A percentile compares a stretch with the other conserved stretches of the same genome.
Evolutionary conservation across 352 stramenopile species (phyloP).

Genomic region (Phytophthora quininea): DNA sequence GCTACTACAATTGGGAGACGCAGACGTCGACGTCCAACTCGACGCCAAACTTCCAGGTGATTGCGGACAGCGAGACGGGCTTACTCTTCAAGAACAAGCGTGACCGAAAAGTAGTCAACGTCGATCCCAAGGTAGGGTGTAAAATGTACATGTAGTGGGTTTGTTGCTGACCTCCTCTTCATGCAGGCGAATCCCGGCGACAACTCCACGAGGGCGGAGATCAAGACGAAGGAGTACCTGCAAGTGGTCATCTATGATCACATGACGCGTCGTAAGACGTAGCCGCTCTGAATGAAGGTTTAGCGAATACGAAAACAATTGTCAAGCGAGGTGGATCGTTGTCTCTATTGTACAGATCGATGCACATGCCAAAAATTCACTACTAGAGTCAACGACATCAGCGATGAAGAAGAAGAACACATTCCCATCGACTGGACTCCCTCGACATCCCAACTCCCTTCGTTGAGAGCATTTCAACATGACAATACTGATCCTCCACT

Average conservation of each 20-base stretch:
- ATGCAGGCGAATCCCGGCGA: conserved; percentile 90
- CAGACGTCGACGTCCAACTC: conserved; percentile 94
- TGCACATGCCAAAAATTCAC: conserved; percentile 29
- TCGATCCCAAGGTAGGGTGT: conserved; percentile 86
- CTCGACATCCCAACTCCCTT: conserved; percentile 20
- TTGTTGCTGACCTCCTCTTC: no score
- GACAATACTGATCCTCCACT: conserved; percentile 13
- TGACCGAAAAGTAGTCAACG: conserved; percentile 96
- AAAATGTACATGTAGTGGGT: no score
- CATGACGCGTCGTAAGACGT: conserved; percentile 91
- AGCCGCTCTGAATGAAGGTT: conserved; percentile 14
- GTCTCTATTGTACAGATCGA: conserved; percentile 42
- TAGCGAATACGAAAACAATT: no score
- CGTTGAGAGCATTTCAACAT: conserved; percentile 31
- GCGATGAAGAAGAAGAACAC: no score
- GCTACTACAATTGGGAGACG: conserved; percentile 97
- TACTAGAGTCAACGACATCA: conserved; percentile 32
- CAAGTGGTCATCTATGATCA: conserved; percentile 96
- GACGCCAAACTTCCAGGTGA: conserved; percentile 94
- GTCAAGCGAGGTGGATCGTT: conserved; percentile 27
- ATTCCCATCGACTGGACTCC: no score
- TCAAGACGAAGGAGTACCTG: conserved; percentile 93
- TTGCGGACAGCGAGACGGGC: conserved; percentile 92
- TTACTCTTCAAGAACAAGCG: conserved; percentile 97
- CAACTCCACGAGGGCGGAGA: conserved; percentile 93